Evolutionary conservation across 1,139 yeast genomes (phyloP), one percentile per base, ranked within the genome.

Genomic region (Nakaseomyces delphensis): DNA sequence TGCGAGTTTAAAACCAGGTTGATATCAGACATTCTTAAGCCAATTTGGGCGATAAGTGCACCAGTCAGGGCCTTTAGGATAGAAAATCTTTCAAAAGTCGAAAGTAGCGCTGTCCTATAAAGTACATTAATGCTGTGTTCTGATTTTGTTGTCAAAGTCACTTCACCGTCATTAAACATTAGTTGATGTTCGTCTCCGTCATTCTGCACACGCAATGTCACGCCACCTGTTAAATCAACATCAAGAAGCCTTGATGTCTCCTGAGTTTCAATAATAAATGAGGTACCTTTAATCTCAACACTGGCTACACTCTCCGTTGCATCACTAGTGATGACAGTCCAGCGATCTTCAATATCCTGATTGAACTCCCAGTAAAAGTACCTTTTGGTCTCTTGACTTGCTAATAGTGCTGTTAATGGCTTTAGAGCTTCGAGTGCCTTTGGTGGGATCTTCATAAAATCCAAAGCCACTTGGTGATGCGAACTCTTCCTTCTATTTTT

Each of bases 21-120:
- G 32, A 59, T 59, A 45, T 59, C 63, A 6, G 59, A 53, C 43
- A 60, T 48, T 36, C 45, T 45, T 11, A 54, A 30, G 3, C 63
- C 63, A 37, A 56, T 37, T 1, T 52, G 42, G 3, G 62, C 54
- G 8, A 59, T 53, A 3, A 60, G 33, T 2, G 57, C 48, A 10
- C 60, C 64, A 3, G 64, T 59, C 23, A 58, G 40, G 5, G 60
- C 43, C 42, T 59, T 59, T 42, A 43, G 50, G n/a, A 55, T 43
- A 2, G 62, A 50, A 20, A 50, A 37, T 38, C 49, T 48, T 42
- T 59, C 63, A 30, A 57, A 59, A 25, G 54, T 44, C 9, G 57
- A 44, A 15, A 53, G 21, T 6, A 51, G 46, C 11, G 54, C 43
- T 3, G 52, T 38, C 25, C 49, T 52, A 33, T 46, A 47, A 16